Conservation (phyloP, 1,284 basidiomycete species). For the Termitomyces sp. region DNA sequence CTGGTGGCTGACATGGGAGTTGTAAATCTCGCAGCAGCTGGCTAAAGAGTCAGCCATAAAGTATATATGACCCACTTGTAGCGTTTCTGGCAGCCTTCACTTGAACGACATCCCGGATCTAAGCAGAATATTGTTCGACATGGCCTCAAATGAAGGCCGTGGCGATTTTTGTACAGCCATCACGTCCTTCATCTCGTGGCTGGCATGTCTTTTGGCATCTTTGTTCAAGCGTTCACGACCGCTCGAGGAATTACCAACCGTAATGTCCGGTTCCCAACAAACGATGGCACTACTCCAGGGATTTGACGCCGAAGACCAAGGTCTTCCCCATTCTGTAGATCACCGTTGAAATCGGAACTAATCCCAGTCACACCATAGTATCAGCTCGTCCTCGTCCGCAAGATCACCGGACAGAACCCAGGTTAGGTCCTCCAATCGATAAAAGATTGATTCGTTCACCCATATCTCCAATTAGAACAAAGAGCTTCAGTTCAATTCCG, state of each 20-base stretch:
- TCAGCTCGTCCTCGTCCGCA: neutral
- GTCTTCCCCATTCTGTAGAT: neutral
- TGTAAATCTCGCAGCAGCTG: neutral
- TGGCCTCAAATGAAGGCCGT: conserved; percentile 3
- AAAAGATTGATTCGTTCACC: neutral
- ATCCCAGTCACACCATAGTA: neutral
- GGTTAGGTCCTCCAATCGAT: neutral
- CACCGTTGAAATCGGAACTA: neutral
- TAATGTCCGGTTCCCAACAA: conserved; percentile 7
- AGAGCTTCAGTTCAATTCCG: neutral
- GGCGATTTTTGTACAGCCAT: conserved; percentile 3
- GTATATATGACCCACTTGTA: neutral
- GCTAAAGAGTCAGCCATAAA: conserved; percentile 8
- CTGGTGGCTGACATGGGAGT: conserved; percentile 3
- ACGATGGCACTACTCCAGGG: conserved; percentile 9
- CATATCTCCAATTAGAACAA: neutral
- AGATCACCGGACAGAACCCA: neutral
- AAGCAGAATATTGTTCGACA: neutral
- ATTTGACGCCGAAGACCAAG: conserved; percentile 3
- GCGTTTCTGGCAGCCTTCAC: neutral
- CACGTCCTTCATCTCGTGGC: conserved; percentile 12
- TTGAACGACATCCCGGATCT: conserved; percentile 1
- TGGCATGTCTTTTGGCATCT: conserved; percentile 2
- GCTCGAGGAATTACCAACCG: conserved; percentile 8
- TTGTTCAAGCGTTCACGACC: conserved; percentile 2